Evolutionary conservation across 805 yeast species (phyloP).

Genomic region (Pichia sporocuriosa): DNA sequence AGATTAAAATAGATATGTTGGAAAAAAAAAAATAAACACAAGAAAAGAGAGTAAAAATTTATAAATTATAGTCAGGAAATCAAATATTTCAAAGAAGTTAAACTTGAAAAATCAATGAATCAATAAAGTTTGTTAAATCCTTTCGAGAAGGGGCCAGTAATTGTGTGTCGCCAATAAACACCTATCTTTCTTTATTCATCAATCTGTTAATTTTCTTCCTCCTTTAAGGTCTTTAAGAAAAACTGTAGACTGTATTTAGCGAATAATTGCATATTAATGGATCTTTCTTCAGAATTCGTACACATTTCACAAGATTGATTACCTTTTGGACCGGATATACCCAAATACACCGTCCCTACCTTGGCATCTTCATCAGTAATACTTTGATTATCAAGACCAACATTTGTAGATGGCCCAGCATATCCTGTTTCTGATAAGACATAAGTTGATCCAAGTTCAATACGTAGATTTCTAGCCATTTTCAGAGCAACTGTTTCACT

Average conservation of each 20-base stretch:
- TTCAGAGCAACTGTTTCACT: constrained; percentile 66
- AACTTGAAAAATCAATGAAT: too few relatives aligned
- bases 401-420: constrained; percentile 64
- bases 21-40: too few relatives aligned
- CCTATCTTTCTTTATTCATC: not conserved
- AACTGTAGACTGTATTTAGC: constrained; percentile 49
- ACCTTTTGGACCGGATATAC: constrained; percentile 59
- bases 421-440: constrained; percentile 82
- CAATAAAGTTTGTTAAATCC: too few relatives aligned
- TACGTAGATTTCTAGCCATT: constrained; percentile 69
- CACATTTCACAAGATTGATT: constrained; percentile 38
- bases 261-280: constrained; percentile 68
- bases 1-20: too few relatives aligned
- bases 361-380: constrained; percentile 25
- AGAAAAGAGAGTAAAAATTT: too few relatives aligned
- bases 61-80: too few relatives aligned
- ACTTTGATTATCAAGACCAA: constrained; percentile 29
- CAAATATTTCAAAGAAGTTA: too few relatives aligned
- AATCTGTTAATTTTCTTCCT: not conserved
- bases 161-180: too few relatives aligned
- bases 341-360: constrained; percentile 67
- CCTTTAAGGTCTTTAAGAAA: constrained; percentile 4
- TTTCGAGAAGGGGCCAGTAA: too few relatives aligned
- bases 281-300: constrained; percentile 47
- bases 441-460: constrained; percentile 78